Evolutionary conservation across 768 basidiomycete genomes (phyloP).

Genomic region (Agrocybe pediades): DNA sequence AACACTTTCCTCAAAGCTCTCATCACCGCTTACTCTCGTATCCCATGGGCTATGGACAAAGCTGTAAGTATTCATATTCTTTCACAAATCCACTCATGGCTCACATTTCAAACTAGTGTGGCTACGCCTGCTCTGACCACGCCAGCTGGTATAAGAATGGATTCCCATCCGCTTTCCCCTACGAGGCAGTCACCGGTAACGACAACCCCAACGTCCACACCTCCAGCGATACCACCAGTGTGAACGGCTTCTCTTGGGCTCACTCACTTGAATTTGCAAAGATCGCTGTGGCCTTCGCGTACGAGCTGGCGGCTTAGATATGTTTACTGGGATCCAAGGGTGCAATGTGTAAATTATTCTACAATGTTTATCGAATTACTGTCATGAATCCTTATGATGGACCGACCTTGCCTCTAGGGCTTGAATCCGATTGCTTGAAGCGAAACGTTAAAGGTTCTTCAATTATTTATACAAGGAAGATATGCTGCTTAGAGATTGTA

Average conservation of each 20-base stretch:
- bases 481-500: too few species aligned
- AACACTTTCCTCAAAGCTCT: conserved; percentile 46
- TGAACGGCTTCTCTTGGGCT: conserved; percentile 47
- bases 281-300: conserved; percentile 56
- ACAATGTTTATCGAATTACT: too few species aligned
- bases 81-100: neutral
- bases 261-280: conserved; percentile 65
- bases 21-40: conserved; percentile 35
- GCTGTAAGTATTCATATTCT: conserved; percentile 28
- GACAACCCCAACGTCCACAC: conserved; percentile 48
- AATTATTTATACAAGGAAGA: too few species aligned
- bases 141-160: conserved; percentile 47
- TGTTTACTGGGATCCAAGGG: neutral
- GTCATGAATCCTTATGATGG: too few species aligned
- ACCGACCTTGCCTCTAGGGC: too few species aligned
- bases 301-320: conserved; percentile 44
- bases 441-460: too few species aligned
- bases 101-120: conserved; percentile 25
- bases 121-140: conserved; percentile 48
- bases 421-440: too few species aligned
- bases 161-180: conserved; percentile 41
- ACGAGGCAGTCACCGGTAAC: conserved; percentile 41
- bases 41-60: conserved; percentile 37
- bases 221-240: conserved; percentile 44
- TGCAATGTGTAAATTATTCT: neutral